Percentiles rank a stretch among this genome's conserved stretches.
Evolutionary conservation across 306 rosid species (phyloP).

Genomic region (Adenanthera pavonina): DNA sequence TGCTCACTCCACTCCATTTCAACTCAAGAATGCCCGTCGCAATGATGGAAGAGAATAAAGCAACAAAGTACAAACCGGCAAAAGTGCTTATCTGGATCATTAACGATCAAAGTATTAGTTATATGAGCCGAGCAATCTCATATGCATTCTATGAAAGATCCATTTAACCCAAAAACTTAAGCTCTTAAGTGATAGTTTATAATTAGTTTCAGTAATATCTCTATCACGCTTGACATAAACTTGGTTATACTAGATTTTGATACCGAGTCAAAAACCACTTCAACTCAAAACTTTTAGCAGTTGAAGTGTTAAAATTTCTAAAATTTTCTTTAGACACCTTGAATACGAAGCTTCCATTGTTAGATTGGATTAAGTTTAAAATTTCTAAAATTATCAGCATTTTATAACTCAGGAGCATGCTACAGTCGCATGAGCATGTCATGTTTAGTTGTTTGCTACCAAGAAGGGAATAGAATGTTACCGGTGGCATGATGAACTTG

Average conservation of each 20-base stretch:
- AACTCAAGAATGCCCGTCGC: constrained; percentile 94
- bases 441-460: constrained; percentile 23
- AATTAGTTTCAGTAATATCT: background rate
- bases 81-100: constrained; percentile 89
- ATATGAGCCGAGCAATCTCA: background rate
- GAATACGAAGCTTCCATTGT: background rate
- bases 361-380: too few species aligned
- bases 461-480: constrained; percentile 40
- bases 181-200: background rate
- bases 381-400: too few species aligned
- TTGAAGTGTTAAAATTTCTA: background rate
- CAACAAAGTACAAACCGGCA: constrained; percentile 82
- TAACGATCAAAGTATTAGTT: constrained; percentile 19
- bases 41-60: constrained; percentile 80
- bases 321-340: background rate
- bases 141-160: too few species aligned
- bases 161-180: background rate
- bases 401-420: constrained; percentile 10
- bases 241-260: too few species aligned
- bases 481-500: constrained; percentile 98
- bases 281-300: background rate
- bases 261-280: background rate
- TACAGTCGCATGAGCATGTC: constrained; percentile 17
- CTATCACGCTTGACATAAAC: background rate
- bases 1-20: constrained; percentile 98